Evolutionary conservation across 768 basidiomycete species (phyloP), one percentile per base, ranked within the genome.

Genomic region (Rhodosporidiobolus odoratus): DNA sequence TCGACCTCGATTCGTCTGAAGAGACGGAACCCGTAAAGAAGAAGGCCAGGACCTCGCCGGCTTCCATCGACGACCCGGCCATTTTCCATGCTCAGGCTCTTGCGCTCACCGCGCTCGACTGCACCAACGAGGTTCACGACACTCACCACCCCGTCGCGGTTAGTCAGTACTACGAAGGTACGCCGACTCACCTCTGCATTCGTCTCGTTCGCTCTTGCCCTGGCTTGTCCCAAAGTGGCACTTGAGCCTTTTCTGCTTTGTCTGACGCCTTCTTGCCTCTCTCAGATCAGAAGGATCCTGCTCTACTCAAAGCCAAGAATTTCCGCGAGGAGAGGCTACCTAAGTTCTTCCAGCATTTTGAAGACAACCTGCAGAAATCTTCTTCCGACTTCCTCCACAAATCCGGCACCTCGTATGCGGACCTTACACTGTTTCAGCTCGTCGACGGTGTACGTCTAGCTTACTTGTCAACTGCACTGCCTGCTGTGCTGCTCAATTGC

Each of bases 351-450:
- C 64, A 68, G 40, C 79, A 83, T 72, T 82, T 83, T 61, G 75
- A 81, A 40, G 56, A 56, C 62, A 72, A 69, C 40, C 77, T 81
- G 27, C 71, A 80, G 37, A 41, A 69, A 32, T 57, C 72, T 32
- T 27, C 23, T 41, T 30, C 48, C 8, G 75, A 52, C 12, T 76
- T 73, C 67, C 73, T 83, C 32, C 76, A 81, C 38, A 79, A 79
- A 12, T 65, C 68, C 23, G 75, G 68, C 19, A 78, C 79, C 30
- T 81, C 82, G 37, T 80, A 81, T 38, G 83, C 83, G 16, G 83
- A 84, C 77, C 76, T 84, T 30, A 78, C 76, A 21, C 77, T 84
- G 27, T 83, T 82, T 76, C 81, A 83, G 50, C 75, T 83, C 48
- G 58, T 79, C 32, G 73, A 77, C 38, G 79, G 83, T 8, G 69